phyloP scores from a whole-genome alignment of 2,329 filamentous ascomycete genomes.

The Cordyceps pruinosa region DNA sequence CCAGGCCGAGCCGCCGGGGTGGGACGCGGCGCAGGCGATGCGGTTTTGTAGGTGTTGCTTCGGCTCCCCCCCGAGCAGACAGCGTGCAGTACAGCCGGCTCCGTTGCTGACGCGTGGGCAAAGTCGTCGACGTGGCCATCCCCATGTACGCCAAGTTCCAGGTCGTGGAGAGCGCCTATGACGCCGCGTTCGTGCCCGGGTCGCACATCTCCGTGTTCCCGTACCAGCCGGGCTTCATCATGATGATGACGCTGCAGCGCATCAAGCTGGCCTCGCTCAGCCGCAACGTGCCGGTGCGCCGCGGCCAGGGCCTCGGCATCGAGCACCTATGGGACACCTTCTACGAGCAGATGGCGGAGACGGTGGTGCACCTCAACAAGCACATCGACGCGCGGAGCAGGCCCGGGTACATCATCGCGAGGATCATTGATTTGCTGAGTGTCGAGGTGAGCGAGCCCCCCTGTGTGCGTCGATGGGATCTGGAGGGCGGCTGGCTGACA shows the following conservation, averaged over 20 bases:
- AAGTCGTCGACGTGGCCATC: background rate
- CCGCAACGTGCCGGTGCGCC: background rate
- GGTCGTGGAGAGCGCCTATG: conserved; percentile 2
- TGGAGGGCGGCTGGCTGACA: no score
- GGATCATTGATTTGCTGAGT: conserved; percentile 2
- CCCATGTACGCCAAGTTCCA: conserved; percentile 4
- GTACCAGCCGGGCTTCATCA: background rate
- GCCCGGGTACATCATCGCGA: background rate
- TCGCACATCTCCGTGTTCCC: conserved; percentile 1
- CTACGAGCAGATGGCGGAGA: background rate
- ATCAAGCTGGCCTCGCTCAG: conserved; percentile 3
- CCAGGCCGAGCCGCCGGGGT: background rate
- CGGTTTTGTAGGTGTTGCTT: background rate
- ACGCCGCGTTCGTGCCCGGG: background rate
- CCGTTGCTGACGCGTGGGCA: background rate
- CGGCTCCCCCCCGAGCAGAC: background rate
- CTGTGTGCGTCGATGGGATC: background rate
- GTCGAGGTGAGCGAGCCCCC: background rate
- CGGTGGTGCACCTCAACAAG: background rate
- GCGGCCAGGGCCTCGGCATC: conserved; percentile 1
- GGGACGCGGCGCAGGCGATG: background rate
- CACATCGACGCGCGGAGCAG: background rate
- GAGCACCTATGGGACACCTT: conserved; percentile 3
- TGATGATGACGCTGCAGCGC: conserved; percentile 2
- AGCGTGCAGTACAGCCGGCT: no score